phyloP scores from a whole-genome alignment of 176 grass and related monocot species.

The Cenchrus fungigraminus region DNA sequence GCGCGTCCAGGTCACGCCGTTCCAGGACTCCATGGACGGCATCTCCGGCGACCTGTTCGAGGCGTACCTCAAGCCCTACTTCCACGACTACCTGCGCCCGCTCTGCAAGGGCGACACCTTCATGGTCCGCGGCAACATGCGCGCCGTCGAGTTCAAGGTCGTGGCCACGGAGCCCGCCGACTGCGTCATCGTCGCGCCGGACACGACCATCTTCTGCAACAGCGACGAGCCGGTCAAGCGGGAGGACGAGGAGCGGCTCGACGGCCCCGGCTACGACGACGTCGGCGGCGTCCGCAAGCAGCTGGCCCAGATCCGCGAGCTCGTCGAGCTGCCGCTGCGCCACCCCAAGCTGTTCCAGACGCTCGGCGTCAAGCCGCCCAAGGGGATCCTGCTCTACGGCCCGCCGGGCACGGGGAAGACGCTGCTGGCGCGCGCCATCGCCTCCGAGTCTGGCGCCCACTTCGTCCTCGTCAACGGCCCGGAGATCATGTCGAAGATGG shows the following conservation, averaged over 20 bases:
- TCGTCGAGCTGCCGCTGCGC: constrained; percentile 64
- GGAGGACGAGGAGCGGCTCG: constrained; percentile 62
- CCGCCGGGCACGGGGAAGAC: constrained; percentile 66
- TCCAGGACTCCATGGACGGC: constrained; percentile 44
- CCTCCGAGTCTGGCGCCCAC: constrained; percentile 54
- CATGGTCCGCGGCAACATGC: constrained; percentile 50
- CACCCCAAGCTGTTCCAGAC: constrained; percentile 63
- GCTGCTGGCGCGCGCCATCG: constrained; percentile 62
- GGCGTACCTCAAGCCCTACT: constrained; percentile 56
- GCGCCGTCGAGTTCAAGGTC: constrained; percentile 60
- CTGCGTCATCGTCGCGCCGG: constrained; percentile 30
- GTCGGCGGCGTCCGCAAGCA: constrained; percentile 59
- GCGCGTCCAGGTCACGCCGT: constrained; percentile 13
- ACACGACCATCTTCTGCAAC: constrained; percentile 25
- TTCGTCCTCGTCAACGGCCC: constrained; percentile 56
- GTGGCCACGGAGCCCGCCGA: constrained; percentile 40
- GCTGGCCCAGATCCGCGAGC: constrained; percentile 64
- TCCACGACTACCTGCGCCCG: constrained; percentile 27
- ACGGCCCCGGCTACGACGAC: constrained; percentile 68
- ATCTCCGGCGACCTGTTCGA: constrained; percentile 48
- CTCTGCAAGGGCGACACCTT: constrained; percentile 54
- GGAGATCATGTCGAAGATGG: constrained; percentile 62
- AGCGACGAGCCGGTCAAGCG: constrained; percentile 5
- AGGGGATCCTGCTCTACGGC: constrained; percentile 66
- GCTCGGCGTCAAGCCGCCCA: constrained; percentile 59